Evolutionary conservation across 1,284 basidiomycete genomes (phyloP).

Genomic region (Rhodotorula sp.): DNA sequence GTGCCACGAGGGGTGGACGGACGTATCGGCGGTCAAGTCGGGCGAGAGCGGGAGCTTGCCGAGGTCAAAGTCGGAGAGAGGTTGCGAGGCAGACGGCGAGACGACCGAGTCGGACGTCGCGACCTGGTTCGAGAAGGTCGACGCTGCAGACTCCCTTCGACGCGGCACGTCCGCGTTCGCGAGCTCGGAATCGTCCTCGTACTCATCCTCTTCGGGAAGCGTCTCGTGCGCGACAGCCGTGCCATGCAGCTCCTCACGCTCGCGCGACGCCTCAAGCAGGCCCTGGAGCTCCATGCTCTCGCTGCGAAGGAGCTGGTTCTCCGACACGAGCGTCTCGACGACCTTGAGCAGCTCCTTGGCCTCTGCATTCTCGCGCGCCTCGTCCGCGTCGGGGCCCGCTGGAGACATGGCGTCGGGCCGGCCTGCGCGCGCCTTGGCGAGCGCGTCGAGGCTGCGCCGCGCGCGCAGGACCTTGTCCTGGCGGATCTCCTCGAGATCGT

Average conservation of each 20-base stretch:
- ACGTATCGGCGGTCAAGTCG: conserved; percentile 10
- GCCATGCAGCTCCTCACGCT: conserved; percentile 31
- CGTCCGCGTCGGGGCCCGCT: not conserved
- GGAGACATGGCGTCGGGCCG: not conserved
- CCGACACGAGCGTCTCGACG: conserved; percentile 40
- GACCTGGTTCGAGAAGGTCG: not conserved
- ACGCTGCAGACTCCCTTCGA: conserved; percentile 1
- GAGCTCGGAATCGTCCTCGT: not conserved
- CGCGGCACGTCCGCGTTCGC: not conserved
- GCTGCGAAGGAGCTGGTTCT: conserved; percentile 41
- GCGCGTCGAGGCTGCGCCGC: conserved; percentile 29
- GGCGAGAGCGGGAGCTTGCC: conserved; percentile 14
- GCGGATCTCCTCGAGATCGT: conserved; percentile 41
- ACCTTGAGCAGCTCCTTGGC: conserved; percentile 39
- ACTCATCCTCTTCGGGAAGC: conserved; percentile 23
- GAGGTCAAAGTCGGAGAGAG: no score
- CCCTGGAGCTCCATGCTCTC: conserved; percentile 43
- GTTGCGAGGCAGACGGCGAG: no score
- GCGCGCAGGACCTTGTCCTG: conserved; percentile 40
- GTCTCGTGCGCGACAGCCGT: conserved; percentile 17
- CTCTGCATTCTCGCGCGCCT: conserved; percentile 13
- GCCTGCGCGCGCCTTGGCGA: conserved; percentile 23
- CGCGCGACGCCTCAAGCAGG: conserved; percentile 39
- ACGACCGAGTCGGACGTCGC: no score
- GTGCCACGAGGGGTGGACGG: conserved; percentile 11